Base-by-base conservation (phyloP, 179 eudicot species). In the Spergularia azorica region DNA sequence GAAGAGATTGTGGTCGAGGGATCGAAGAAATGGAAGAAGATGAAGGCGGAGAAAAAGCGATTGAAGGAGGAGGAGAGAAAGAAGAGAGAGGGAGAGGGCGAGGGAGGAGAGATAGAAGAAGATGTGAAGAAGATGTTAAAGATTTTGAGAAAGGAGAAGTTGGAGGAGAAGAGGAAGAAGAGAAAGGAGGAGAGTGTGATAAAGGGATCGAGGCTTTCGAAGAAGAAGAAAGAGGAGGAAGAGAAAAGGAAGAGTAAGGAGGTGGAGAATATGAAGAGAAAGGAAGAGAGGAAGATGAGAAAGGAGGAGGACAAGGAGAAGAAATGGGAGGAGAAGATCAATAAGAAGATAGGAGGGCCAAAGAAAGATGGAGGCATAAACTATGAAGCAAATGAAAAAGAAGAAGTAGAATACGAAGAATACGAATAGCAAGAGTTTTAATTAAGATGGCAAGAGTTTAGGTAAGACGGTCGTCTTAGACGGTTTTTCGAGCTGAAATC, bases 171-270 rank as follows among this genome's bases (percentile, higher is more conserved):
- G 60, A 56, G 60, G 60, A 56, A 56, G 60, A n/a, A 56, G 60
- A 56, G 60, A n/a, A 56, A 16, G 59, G n/a, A 55, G 13, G 59
- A 55, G 59, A 43, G 48, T 43, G 13, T 9, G 59, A 4, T 3
- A 55, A 16, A 11, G 59, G 59, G 13, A 16, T 26, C 32, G 59
- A 55, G n/a, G 59, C 16, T 3, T 12, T 55, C 54, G 14, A 52
- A 67, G 54, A 67, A 67, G 55, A 67, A 17, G 54, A 43, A 46
- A 32, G 6, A 41, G 26, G 51, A 68, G 38, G 20, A 18, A 0
- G 56, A 46, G 38, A 67, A 67, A 13, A 41, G 9, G 71, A 46
- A 38, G 69, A 64, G 14, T 10, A 67, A 67, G 56, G 43, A 67
- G 39, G 18, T 0, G n/a, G 11, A 48, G 32, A 68, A 68, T 15